These are phyloP conservation scores for Prunella vulgaris DNA, from an alignment of 257 asterid species.

Conservation along the genomic window DNA sequence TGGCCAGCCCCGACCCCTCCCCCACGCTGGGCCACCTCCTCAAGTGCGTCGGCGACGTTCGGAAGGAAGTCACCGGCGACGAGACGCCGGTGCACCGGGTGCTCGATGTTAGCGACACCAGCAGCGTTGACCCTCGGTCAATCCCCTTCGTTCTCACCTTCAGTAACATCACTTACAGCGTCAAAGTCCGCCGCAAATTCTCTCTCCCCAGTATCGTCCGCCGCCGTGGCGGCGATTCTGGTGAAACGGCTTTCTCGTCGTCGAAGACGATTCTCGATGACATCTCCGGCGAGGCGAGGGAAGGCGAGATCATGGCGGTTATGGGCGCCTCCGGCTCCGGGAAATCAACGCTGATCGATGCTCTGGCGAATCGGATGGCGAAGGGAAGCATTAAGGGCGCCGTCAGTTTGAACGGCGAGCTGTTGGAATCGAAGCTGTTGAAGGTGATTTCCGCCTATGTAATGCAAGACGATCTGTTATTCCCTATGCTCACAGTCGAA, in stretches of 20 bases:
- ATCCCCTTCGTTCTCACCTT: slow-evolving; percentile 62
- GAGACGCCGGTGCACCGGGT: slow-evolving; percentile 73
- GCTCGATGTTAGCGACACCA: slow-evolving; percentile 42
- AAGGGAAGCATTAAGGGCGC: slow-evolving; percentile 69
- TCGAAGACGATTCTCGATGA: slow-evolving; percentile 48
- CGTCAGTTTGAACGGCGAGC: slow-evolving; percentile 58
- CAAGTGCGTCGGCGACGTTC: slow-evolving; percentile 41
- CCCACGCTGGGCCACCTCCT: slow-evolving; percentile 49
- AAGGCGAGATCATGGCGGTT: slow-evolving; percentile 75
- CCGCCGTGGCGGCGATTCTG: slow-evolving; percentile 14
- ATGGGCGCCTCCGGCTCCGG: slow-evolving; percentile 85
- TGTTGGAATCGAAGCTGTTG: slow-evolving; percentile 45
- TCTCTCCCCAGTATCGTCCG: slow-evolving; percentile 14
- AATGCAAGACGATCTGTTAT: slow-evolving; percentile 75
- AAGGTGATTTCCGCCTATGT: slow-evolving; percentile 77
- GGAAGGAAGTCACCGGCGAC: slow-evolving; percentile 61
- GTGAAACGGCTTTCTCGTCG: slow-evolving; percentile 17
- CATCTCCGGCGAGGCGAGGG: slow-evolving; percentile 72
- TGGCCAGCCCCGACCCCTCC: slow-evolving; percentile 14
- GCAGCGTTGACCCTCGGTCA: slow-evolving; percentile 26
- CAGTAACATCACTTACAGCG: slow-evolving; percentile 50
- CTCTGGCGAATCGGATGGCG: slow-evolving; percentile 59
- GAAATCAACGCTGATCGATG: slow-evolving; percentile 69
- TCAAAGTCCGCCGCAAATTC: slow-evolving; percentile 31
- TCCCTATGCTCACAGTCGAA: slow-evolving; percentile 80